Percentiles rank a stretch among this genome's conserved stretches.
Conservation (phyloP, 345 rosid species). For the Bruguiera sexangula region DNA sequence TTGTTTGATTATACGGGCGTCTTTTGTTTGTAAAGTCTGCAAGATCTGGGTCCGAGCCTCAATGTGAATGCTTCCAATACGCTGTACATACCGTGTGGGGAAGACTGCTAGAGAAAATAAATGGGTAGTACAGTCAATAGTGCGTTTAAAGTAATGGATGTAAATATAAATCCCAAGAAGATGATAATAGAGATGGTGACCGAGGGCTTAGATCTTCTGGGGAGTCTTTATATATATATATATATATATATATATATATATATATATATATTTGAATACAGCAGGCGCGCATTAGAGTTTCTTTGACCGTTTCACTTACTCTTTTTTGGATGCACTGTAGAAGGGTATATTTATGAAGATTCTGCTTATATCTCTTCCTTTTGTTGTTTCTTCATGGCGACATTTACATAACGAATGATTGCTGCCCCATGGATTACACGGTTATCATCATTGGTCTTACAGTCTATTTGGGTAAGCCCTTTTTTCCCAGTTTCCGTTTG, state of each 20-base stretch:
- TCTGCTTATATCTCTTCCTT: constrained; percentile 26
- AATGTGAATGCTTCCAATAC: background rate
- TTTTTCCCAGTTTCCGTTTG: background rate
- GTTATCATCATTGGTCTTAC: constrained; percentile 36
- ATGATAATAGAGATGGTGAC: background rate
- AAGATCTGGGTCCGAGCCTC: background rate
- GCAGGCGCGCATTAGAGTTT: background rate
- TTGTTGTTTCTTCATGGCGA: constrained; percentile 35
- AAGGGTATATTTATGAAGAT: constrained; percentile 19
- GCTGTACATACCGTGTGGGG: background rate
- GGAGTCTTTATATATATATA: background rate
- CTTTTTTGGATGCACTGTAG: background rate
- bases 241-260: too few species aligned
- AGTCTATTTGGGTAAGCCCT: constrained; percentile 79
- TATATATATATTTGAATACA: background rate
- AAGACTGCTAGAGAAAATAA: background rate
- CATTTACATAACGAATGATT: constrained; percentile 44
- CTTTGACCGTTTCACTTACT: background rate
- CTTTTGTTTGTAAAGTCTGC: background rate
- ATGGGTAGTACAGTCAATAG: background rate
- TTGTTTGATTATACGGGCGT: background rate
- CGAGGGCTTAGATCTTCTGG: constrained; percentile 12
- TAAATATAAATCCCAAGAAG: background rate
- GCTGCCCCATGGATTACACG: constrained; percentile 44
- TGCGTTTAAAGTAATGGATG: background rate